These are phyloP conservation scores for Keithomyces neogunnii DNA, from an alignment of 2,329 filamentous ascomycete genomes.

Conservation along the genomic window DNA sequence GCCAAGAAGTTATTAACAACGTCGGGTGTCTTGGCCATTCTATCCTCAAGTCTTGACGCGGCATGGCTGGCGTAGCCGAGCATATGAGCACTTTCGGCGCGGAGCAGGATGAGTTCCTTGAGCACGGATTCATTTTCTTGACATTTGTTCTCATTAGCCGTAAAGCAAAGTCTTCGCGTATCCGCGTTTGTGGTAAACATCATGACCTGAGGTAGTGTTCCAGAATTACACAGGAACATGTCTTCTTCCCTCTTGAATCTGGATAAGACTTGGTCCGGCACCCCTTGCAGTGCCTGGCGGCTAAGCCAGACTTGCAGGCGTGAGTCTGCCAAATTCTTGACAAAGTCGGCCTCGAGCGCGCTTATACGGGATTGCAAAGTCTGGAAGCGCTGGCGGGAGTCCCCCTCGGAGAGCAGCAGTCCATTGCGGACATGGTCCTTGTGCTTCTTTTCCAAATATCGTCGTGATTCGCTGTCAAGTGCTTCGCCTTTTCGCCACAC, in stretches of 20 bases:
- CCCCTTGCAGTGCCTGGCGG: neutral
- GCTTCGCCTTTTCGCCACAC: too few species aligned
- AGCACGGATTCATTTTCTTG: constrained; percentile 29
- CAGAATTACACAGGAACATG: too few species aligned
- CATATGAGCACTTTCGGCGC: constrained; percentile 47
- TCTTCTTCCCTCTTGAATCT: neutral
- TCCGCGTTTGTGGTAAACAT: neutral
- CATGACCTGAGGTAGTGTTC: too few species aligned
- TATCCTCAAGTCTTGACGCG: constrained; percentile 46
- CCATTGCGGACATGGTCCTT: neutral
- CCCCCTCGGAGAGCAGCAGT: neutral
- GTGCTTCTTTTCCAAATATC: neutral
- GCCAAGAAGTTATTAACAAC: constrained; percentile 28
- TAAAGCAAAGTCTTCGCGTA: neutral
- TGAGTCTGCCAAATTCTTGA: neutral
- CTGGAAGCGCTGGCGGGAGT: neutral
- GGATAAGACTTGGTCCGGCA: neutral
- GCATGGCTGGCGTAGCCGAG: constrained; percentile 50
- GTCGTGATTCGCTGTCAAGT: too few species aligned
- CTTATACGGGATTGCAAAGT: neutral
- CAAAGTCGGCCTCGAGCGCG: neutral
- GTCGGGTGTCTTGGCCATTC: constrained; percentile 51
- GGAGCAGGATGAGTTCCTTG: constrained; percentile 44
- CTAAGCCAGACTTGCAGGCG: neutral
- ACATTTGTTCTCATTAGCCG: constrained; percentile 4